Evolutionary conservation across 176 grass and related monocot species (phyloP), one percentile per base, ranked within the genome.

Genomic region (Carex cristatella): DNA sequence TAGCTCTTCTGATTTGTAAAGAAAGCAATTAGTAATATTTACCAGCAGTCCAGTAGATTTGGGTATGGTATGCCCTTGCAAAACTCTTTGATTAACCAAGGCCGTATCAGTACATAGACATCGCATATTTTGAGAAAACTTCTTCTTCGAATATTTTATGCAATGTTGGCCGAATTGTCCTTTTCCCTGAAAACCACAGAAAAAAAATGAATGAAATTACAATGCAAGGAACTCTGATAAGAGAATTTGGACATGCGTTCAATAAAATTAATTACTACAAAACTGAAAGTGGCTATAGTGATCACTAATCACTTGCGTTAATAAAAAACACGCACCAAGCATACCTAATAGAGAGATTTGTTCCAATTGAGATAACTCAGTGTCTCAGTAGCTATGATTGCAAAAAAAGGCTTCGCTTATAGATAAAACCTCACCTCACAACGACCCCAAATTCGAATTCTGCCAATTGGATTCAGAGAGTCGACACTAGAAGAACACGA

Each of bases 1-100:
- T 56, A 56, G 2, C 49, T 55, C 1, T 10, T 23, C 28, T 15
- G 0, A 55, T 55, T 56, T 32, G 56, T 23, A 15, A 15, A 88
- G 73, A 76, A 72, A 70, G 80, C 55, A 71, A 32, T 23, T 44
- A 11, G 1, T 75, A 62, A 79, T 44, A 74, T 76, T 70, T 87
- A 99, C 93, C 90, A 99, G 85, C 66, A 91, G 76, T 87, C 91
- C 87, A 73, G 82, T 79, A 76, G 89, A 87, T 78, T 89, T 94
- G 18, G 80, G 78, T 73, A 64, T 85, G 58, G 91, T 81, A 51
- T 86, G 84, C 63, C 83, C 70, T 54, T 88, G 67, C 80, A 68
- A 19, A 86, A 92, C 83, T 77, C 66, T 84, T 53, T 91, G 75
- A 59, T 95, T 80, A 1, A 88, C 71, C 62, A 95, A 79, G 66